Evolutionary conservation across 352 stramenopile genomes (phyloP).

Genomic region (Pythium dissimile): DNA sequence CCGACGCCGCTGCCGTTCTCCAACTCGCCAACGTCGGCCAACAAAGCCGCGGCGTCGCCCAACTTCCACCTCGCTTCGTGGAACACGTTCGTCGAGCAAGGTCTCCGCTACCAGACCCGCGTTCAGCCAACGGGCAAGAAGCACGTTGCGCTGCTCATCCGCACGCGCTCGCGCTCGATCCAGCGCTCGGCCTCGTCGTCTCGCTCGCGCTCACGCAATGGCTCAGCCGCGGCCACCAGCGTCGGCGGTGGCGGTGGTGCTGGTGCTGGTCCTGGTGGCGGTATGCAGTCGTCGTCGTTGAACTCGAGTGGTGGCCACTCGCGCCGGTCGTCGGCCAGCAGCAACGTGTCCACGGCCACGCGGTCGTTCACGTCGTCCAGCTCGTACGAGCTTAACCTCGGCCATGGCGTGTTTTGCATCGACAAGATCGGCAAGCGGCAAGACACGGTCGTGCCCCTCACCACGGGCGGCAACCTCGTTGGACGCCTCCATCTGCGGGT

Average conservation of each 20-base stretch:
- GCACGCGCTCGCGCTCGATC: slow-evolving; percentile 25
- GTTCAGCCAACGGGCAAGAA: slow-evolving; percentile 44
- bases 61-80: slow-evolving; percentile 73
- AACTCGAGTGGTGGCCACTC: not conserved
- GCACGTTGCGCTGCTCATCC: slow-evolving; percentile 53
- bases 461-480: slow-evolving; percentile 56
- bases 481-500: slow-evolving; percentile 56
- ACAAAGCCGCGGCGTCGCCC: slow-evolving; percentile 39
- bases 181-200: slow-evolving; percentile 19
- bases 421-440: slow-evolving; percentile 43
- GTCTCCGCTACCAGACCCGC: slow-evolving; percentile 61
- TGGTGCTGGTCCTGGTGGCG: too few species aligned
- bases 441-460: slow-evolving; percentile 56
- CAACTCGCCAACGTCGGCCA: slow-evolving; percentile 3
- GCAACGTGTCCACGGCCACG: not conserved
- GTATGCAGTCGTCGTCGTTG: too few species aligned
- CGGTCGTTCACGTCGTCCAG: slow-evolving; percentile 31
- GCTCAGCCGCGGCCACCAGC: not conserved
- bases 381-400: slow-evolving; percentile 45
- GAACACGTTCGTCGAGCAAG: slow-evolving; percentile 68
- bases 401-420: slow-evolving; percentile 66
- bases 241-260: not conserved
- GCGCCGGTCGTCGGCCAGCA: not conserved
- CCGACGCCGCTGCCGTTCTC: slow-evolving; percentile 18
- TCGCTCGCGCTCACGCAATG: not conserved